Evolutionary conservation across 768 basidiomycete species (phyloP).

Genomic region (Lactarius hengduanensis): DNA sequence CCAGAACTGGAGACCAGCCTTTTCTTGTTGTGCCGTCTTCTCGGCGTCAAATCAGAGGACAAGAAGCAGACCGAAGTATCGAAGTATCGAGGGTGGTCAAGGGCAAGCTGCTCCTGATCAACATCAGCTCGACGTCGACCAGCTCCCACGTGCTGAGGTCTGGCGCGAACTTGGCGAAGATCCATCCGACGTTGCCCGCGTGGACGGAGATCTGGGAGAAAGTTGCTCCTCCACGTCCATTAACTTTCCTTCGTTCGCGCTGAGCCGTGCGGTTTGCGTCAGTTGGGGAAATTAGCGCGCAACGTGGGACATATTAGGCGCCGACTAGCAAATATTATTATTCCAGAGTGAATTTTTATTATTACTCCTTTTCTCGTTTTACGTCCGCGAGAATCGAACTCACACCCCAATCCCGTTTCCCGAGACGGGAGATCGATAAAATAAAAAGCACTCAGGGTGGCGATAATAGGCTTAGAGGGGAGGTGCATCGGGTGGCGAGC

Average conservation of each 20-base stretch:
- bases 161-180: conserved; percentile 83
- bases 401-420: too few species aligned
- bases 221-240: conserved; percentile 42
- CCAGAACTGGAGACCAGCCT: conserved; percentile 88
- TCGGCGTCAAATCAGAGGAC: conserved; percentile 96
- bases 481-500: too few species aligned
- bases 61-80: conserved; percentile 37
- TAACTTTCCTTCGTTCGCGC: too few species aligned
- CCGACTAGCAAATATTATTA: too few species aligned
- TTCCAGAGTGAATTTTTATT: too few species aligned
- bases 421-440: too few species aligned
- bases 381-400: too few species aligned
- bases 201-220: conserved; percentile 98
- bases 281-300: too few species aligned
- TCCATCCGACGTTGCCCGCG: conserved; percentile 88
- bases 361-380: too few species aligned
- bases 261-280: too few species aligned
- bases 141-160: conserved; percentile 85
- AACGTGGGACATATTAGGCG: neutral
- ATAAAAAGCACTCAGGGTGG: too few species aligned
- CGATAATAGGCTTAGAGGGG: too few species aligned
- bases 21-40: conserved; percentile 61
- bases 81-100: conserved; percentile 81
- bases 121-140: conserved; percentile 61
- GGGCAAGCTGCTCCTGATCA: conserved; percentile 57